Conservation (phyloP, 108 stramenopile species). For the Cyclotella atomus region DNA sequence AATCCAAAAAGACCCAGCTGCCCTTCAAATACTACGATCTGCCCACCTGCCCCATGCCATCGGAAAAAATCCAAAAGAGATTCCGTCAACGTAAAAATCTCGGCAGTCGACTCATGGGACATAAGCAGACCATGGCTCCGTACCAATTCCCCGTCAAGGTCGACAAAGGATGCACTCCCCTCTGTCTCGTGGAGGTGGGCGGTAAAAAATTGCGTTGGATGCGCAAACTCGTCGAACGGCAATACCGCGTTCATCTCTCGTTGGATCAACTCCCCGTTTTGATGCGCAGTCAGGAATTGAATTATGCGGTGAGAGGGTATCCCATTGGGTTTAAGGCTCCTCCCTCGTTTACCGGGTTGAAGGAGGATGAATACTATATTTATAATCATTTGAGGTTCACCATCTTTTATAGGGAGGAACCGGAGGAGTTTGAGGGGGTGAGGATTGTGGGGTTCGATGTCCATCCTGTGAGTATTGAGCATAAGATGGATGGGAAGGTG, state of each 20-base stretch:
- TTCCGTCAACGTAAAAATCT: conserved; percentile 72
- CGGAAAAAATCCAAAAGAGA: conserved; percentile 42
- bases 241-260: conserved; percentile 93
- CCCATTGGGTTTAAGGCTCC: conserved; percentile 84
- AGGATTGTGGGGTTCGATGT: conserved; percentile 96
- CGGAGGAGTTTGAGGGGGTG: conserved; percentile 67
- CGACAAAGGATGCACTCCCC: conserved; percentile 60
- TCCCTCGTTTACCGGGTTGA: conserved; percentile 55
- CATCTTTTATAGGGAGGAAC: conserved; percentile 79
- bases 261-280: conserved; percentile 85
- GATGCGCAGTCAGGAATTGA: conserved; percentile 77
- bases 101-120: conserved; percentile 76
- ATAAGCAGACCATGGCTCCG: conserved; percentile 69
- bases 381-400: conserved; percentile 94
- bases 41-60: conserved; percentile 77
- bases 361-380: conserved; percentile 70
- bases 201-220: conserved; percentile 74
- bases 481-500: conserved; percentile 56
- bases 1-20: conserved; percentile 85
- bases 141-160: conserved; percentile 58
- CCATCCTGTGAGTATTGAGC: conserved; percentile 86
- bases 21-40: conserved; percentile 96
- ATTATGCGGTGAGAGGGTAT: conserved; percentile 85
- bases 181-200: conserved; percentile 65
- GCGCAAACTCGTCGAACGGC: conserved; percentile 86